phyloP scores from a whole-genome alignment of 2,329 filamentous ascomycete species.

The Decorospora gaudefroyi region DNA sequence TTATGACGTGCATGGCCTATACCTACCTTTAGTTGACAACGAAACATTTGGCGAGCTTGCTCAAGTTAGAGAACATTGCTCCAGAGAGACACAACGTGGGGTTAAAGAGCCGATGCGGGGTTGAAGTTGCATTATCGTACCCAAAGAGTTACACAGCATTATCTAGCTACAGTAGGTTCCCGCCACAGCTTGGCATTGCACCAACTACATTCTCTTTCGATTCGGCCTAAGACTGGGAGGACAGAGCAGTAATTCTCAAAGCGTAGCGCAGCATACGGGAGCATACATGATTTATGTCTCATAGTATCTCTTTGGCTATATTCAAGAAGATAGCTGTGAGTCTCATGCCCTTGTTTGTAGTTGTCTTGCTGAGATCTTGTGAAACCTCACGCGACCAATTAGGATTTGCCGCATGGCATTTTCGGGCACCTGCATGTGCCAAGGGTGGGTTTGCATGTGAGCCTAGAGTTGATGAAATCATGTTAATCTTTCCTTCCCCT shows the following conservation, averaged over 20 bases:
- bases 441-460: too few species aligned
- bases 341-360: constrained; percentile 1
- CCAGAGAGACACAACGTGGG: too few species aligned
- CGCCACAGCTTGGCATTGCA: neutral
- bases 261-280: neutral
- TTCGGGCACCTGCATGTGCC: neutral
- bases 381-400: neutral
- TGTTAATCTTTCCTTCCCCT: neutral
- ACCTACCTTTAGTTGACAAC: too few species aligned
- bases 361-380: neutral
- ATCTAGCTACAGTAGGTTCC: neutral
- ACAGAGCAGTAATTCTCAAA: constrained; percentile 1
- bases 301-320: neutral
- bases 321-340: constrained; percentile 1
- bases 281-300: neutral
- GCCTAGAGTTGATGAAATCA: constrained; percentile 1
- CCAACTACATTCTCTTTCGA: neutral
- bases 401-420: neutral
- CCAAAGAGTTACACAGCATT: neutral
- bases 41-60: too few species aligned
- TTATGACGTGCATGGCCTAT: constrained; percentile 10
- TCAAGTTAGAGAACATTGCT: too few species aligned
- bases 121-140: constrained; percentile 1
- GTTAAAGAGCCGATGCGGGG: too few species aligned
- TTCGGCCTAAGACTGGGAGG: neutral